Conservation (phyloP, 495 filamentous ascomycete species). For the Oidiodendron maius region DNA sequence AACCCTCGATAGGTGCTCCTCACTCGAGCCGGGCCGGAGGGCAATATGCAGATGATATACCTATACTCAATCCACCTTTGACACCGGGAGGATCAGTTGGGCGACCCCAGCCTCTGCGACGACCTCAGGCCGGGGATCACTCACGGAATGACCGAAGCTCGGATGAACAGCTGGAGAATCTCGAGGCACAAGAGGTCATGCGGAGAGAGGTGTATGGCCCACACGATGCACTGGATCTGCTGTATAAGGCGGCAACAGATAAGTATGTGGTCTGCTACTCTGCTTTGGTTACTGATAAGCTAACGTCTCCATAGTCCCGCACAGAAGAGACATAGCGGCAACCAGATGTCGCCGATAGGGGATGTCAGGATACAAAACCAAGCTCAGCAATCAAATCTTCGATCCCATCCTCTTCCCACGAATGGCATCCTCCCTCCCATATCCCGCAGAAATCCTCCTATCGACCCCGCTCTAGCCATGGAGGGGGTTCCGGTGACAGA, state of each 20-base stretch:
- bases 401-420: conserved; percentile 5
- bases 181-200: conserved; percentile 58
- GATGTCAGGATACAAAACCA: conserved; percentile 1
- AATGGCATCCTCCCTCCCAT: conserved; percentile 11
- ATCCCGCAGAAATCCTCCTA: conserved; percentile 8
- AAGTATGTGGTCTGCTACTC: conserved; percentile 31
- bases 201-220: conserved; percentile 44
- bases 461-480: conserved; percentile 18
- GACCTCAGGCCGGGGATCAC: conserved; percentile 29
- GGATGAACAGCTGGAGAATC: conserved; percentile 38
- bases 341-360: conserved; percentile 18
- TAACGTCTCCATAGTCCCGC: conserved; percentile 12
- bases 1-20: conserved; percentile 31
- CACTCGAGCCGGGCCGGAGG: conserved; percentile 21
- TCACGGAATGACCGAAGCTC: conserved; percentile 8
- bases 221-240: conserved; percentile 63
- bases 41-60: conserved; percentile 10
- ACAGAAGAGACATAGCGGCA: conserved; percentile 25
- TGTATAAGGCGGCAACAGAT: conserved; percentile 63
- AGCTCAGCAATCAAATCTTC: conserved; percentile 10
- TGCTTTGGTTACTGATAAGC: not conserved
- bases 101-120: conserved; percentile 47
- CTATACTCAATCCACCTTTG: conserved; percentile 35
- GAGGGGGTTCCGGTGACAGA: conserved; percentile 16
- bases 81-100: conserved; percentile 60